phyloP scores from a whole-genome alignment of 2,329 filamentous ascomycete genomes.

The Talaromyces albobiverticillius region DNA sequence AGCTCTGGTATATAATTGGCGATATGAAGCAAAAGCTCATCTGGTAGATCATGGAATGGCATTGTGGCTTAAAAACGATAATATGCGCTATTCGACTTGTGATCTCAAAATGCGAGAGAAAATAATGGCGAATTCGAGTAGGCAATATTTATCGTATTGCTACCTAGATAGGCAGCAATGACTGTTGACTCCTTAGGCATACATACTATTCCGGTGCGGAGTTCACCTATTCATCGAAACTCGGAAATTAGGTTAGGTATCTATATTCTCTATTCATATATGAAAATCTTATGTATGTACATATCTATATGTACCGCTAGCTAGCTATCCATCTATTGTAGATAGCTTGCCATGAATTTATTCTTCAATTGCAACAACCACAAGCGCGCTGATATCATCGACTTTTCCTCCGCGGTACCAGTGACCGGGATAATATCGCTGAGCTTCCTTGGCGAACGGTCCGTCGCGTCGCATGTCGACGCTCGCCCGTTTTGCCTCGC shows the following conservation, averaged over 20 bases:
- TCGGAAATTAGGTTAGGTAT: too few relatives aligned
- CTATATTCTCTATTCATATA: too few relatives aligned
- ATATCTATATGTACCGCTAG: too few relatives aligned
- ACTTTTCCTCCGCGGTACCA: slow-evolving; percentile 89
- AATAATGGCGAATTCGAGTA: neutral
- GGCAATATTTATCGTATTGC: neutral
- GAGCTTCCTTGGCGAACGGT: slow-evolving; percentile 92
- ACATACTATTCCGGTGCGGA: too few relatives aligned
- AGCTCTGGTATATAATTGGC: neutral
- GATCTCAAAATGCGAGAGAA: neutral
- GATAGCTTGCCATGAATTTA: too few relatives aligned
- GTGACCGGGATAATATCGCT: slow-evolving; percentile 80
- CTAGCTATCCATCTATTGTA: too few relatives aligned
- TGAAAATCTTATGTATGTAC: too few relatives aligned
- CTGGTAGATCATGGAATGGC: neutral
- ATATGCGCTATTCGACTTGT: neutral
- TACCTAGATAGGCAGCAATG: neutral
- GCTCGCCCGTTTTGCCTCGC: slow-evolving; percentile 81
- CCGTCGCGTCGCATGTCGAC: slow-evolving; percentile 78
- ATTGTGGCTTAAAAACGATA: neutral
- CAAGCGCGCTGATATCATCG: slow-evolving; percentile 89
- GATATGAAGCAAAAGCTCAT: neutral
- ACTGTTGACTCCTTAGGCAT: too few relatives aligned
- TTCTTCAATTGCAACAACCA: slow-evolving; percentile 71
- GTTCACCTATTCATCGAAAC: too few relatives aligned